Percentiles rank a stretch among this genome's conserved stretches.
phyloP scores from a whole-genome alignment of 306 rosid species.

The Fragaria nilgerrensis region DNA sequence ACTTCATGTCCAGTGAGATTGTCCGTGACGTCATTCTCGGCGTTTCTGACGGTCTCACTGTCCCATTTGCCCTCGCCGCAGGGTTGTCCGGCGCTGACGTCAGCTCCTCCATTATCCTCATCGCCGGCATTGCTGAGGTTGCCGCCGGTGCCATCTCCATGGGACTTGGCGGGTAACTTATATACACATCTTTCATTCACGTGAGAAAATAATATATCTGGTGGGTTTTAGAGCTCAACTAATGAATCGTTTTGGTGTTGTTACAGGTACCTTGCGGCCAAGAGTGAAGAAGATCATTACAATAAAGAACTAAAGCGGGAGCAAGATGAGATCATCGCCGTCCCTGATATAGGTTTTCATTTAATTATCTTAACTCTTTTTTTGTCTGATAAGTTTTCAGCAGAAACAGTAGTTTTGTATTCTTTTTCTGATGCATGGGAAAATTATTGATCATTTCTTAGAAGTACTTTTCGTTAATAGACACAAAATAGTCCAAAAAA shows the following conservation, averaged over 20 bases:
- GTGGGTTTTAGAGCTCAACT: not conserved
- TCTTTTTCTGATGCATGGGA: not conserved
- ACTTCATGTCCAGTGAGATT: slow-evolving; percentile 52
- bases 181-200: not conserved
- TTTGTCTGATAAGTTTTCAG: not conserved
- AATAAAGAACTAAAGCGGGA: slow-evolving; percentile 69
- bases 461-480: not conserved
- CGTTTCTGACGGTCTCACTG: slow-evolving; percentile 53
- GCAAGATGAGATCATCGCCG: slow-evolving; percentile 68
- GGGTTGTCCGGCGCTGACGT: slow-evolving; percentile 51
- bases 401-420: not conserved
- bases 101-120: slow-evolving; percentile 43
- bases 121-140: slow-evolving; percentile 52
- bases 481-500: not conserved
- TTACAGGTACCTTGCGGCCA: slow-evolving; percentile 79
- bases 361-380: not conserved
- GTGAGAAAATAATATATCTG: not conserved
- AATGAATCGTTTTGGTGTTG: not conserved
- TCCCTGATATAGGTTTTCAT: slow-evolving; percentile 58
- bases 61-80: slow-evolving; percentile 48
- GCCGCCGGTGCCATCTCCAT: slow-evolving; percentile 56
- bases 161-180: slow-evolving; percentile 70
- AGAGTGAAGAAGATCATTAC: slow-evolving; percentile 89
- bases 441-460: not conserved
- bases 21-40: slow-evolving; percentile 53